Evolutionary conservation across 345 rosid genomes (phyloP).

Genomic region (Ceriops tagal): DNA sequence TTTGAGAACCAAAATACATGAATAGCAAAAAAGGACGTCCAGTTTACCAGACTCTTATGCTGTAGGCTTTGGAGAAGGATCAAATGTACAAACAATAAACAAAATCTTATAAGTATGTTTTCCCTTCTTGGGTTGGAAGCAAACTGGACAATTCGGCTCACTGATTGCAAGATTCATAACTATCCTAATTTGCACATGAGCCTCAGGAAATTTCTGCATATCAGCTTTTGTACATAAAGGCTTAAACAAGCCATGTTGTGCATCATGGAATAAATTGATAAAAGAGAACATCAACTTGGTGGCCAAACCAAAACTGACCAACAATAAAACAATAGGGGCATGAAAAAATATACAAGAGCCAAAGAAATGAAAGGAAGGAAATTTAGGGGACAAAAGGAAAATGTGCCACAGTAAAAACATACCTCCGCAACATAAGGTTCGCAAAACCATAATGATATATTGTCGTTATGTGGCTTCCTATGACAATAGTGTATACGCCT

Average conservation of each 20-base stretch:
- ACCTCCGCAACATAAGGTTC: conserved; percentile 94
- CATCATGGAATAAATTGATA: no score
- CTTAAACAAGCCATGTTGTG: no score
- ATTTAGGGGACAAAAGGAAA: not conserved
- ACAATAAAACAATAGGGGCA: not conserved
- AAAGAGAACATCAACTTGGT: no score
- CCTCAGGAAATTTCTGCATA: not conserved
- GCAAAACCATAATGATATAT: conserved; percentile 99
- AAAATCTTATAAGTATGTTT: not conserved
- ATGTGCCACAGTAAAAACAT: conserved; percentile 8
- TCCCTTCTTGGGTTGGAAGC: not conserved
- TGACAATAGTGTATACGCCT: conserved; percentile 88
- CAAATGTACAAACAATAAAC: not conserved
- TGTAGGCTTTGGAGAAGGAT: no score
- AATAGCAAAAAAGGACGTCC: not conserved
- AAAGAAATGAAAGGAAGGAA: not conserved
- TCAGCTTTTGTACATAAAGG: no score
- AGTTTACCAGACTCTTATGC: not conserved
- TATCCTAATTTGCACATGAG: not conserved
- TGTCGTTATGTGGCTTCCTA: conserved; percentile 89
- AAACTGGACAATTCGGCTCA: not conserved
- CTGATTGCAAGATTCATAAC: not conserved
- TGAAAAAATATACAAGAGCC: not conserved
- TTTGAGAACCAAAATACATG: no score
- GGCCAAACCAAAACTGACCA: not conserved